Base-by-base conservation (phyloP, 2,329 filamentous ascomycete genomes). In the Acrocalymma vagum region DNA sequence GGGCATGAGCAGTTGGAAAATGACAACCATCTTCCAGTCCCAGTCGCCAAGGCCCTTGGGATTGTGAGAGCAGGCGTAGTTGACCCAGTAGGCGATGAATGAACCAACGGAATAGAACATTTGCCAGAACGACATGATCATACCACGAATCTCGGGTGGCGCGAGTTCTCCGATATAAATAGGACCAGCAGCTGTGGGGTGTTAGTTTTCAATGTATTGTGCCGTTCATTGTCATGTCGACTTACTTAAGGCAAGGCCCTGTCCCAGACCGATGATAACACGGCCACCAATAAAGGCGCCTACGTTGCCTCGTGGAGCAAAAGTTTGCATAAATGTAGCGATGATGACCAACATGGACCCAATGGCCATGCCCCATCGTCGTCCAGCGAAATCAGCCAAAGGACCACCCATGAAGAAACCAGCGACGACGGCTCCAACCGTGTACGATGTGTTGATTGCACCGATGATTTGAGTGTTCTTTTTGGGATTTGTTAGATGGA, bases 11-110 rank as follows among this genome's bases (percentile, higher is more conserved):
- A 87, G 74, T 69, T 89, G 86, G 75, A 88, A 88, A 48, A 89
- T 83, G 48, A 88, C 81, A 10, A 88, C 83, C 73, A 87, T 80
- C 56, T 80, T 82, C 85, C 85, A 88, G 67, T 88, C 84, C 86
- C 85, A 88, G 53, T 89, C 75, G 25, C 85, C 85, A 5, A 88
- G 77, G 27, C 54, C 71, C 27, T 71, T 54, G 28, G 73, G 72
- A 65, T 86, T 71, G 58, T 82, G 74, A 23, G 77, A 76, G 62
- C 81, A 82, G 11, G 78, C 84, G 53, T 79, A 88, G 63, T 83
- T 84, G 60, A 87, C 81, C 84, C 76, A 80, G 71, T 65, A 68
- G 34, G 81, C 83, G 51, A 86, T 81, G 67, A 85, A 86, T 10
- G 77, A 80, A 4, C 83, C 84, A 17, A 86, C 84, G 2, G 56